Percentiles rank a stretch among this genome's conserved stretches.
Conservation (phyloP, 2,329 filamentous ascomycete species). For the Trichophaea hybrida region DNA sequence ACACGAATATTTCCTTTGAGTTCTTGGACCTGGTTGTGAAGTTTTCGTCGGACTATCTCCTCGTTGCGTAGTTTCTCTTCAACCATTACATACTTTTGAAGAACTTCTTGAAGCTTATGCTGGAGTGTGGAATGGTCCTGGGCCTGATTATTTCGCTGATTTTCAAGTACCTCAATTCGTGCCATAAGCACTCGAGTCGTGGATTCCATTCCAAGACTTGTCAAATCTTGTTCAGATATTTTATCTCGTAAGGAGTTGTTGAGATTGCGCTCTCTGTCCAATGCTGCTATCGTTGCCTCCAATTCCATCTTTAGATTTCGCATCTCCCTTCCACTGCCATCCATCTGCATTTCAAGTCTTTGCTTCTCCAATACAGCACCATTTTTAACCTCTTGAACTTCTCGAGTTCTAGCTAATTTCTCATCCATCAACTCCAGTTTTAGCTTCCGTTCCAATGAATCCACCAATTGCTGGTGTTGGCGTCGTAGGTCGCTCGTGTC, state of each 20-base stretch:
- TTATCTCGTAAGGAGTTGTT: slow-evolving; percentile 45
- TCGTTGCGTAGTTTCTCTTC: slow-evolving; percentile 77
- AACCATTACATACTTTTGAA: slow-evolving; percentile 52
- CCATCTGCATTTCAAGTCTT: slow-evolving; percentile 41
- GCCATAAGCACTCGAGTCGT: slow-evolving; percentile 62
- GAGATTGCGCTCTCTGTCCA: slow-evolving; percentile 49
- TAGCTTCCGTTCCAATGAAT: slow-evolving; percentile 34
- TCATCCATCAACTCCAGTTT: slow-evolving; percentile 50
- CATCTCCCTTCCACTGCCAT: slow-evolving; percentile 36
- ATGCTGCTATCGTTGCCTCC: slow-evolving; percentile 36
- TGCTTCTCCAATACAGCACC: slow-evolving; percentile 38
- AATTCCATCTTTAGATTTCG: slow-evolving; percentile 39
- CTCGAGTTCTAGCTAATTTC: slow-evolving; percentile 42
- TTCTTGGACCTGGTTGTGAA: slow-evolving; percentile 97
- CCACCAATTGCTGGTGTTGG: slow-evolving; percentile 53
- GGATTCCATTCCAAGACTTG: slow-evolving; percentile 55
- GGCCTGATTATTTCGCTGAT: slow-evolving; percentile 76
- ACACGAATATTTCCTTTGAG: slow-evolving; percentile 96
- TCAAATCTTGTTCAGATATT: slow-evolving; percentile 45
- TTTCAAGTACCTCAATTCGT: slow-evolving; percentile 79
- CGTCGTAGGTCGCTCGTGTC: slow-evolving; percentile 44
- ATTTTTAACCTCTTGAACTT: slow-evolving; percentile 49
- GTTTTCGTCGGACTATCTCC: slow-evolving; percentile 73
- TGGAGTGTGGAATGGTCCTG: slow-evolving; percentile 73
- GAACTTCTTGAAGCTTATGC: slow-evolving; percentile 61